These are phyloP conservation scores for Meredithiella fracta DNA, from an alignment of 2,329 filamentous ascomycete species.

Conservation along the genomic window DNA sequence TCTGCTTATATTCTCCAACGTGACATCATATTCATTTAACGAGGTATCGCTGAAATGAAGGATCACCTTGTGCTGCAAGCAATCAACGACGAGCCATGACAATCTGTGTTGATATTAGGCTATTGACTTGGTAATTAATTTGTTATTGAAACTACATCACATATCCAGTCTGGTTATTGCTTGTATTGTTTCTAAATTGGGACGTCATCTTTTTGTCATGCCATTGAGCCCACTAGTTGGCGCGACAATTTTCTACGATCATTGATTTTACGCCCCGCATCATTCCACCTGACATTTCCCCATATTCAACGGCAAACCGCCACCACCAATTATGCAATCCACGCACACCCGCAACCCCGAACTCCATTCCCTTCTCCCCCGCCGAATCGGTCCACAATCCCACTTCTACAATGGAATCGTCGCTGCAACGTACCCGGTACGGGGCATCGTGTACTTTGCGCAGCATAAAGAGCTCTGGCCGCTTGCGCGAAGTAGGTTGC, in stretches of 20 bases:
- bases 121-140: neutral
- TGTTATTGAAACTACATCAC: neutral
- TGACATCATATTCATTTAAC: neutral
- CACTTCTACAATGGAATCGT: conserved; percentile 23
- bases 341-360: neutral
- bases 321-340: neutral
- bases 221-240: too few relatives aligned
- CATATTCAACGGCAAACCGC: too few relatives aligned
- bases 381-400: neutral
- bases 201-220: neutral
- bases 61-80: too few relatives aligned
- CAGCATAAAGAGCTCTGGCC: conserved; percentile 68
- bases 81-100: too few relatives aligned
- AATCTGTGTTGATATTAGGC: neutral
- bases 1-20: too few relatives aligned
- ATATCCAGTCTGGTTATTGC: too few relatives aligned
- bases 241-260: too few relatives aligned
- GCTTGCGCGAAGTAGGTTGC: conserved; percentile 56
- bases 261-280: too few relatives aligned
- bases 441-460: conserved; percentile 71
- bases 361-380: conserved; percentile 4
- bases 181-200: neutral
- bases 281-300: too few relatives aligned
- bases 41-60: too few relatives aligned
- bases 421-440: conserved; percentile 39